phyloP scores from a whole-genome alignment of 768 basidiomycete genomes.

The Agrocybe praecox region DNA sequence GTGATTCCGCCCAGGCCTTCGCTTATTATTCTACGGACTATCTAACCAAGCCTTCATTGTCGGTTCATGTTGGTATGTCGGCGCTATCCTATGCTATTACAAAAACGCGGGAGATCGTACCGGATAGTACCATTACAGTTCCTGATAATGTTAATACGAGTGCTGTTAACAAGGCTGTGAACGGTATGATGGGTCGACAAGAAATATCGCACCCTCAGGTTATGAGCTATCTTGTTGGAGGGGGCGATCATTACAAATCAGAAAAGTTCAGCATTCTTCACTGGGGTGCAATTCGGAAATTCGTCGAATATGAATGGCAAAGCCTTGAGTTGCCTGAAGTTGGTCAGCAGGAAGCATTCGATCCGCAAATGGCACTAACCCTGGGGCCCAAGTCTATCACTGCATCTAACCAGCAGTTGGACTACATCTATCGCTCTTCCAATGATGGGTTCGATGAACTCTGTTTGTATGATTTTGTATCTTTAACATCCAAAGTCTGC shows the following conservation, averaged over 20 bases:
- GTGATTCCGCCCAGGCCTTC: constrained; percentile 38
- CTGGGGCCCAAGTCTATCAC: background rate
- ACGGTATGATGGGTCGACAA: constrained; percentile 13
- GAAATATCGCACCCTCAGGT: constrained; percentile 32
- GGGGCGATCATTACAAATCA: constrained; percentile 21
- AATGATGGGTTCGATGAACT: too few species aligned
- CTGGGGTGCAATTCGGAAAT: constrained; percentile 2
- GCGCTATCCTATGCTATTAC: background rate
- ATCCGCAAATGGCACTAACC: background rate
- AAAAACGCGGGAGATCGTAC: background rate
- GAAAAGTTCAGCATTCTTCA: background rate
- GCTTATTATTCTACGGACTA: constrained; percentile 50
- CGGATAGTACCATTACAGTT: background rate
- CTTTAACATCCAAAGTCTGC: too few species aligned
- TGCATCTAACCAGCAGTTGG: background rate
- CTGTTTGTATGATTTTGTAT: too few species aligned
- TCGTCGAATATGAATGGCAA: background rate
- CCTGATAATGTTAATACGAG: background rate
- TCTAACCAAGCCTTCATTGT: constrained; percentile 35
- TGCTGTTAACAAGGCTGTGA: background rate
- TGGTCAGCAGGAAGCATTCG: too few species aligned
- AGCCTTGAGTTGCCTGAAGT: background rate
- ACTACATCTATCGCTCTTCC: too few species aligned
- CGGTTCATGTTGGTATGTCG: background rate
- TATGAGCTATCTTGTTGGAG: constrained; percentile 24